Conservation (phyloP, 2,329 filamentous ascomycete species). For the Neodidymelliopsis sp. region DNA sequence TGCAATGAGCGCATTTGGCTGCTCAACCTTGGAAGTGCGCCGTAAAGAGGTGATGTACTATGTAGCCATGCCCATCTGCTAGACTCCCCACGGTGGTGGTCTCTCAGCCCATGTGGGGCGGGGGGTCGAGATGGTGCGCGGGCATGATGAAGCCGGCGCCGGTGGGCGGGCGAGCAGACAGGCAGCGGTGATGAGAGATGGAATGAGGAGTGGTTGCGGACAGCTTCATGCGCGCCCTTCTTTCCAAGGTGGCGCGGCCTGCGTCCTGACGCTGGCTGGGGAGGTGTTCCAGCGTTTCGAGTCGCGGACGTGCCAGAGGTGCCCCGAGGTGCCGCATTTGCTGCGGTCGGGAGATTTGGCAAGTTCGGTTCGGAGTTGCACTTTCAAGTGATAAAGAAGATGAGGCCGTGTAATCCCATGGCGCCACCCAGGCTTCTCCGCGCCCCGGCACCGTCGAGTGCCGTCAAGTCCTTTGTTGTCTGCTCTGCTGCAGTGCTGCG, state of each 20-base stretch:
- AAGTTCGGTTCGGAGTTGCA: slow-evolving; percentile 10
- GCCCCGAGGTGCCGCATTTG: slow-evolving; percentile 26
- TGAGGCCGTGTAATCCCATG: slow-evolving; percentile 17
- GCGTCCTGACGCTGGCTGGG: slow-evolving; percentile 13
- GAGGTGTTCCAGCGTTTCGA: slow-evolving; percentile 36
- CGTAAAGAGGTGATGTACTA: slow-evolving; percentile 5
- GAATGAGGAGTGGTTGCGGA: slow-evolving; percentile 18
- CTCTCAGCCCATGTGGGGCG: slow-evolving; percentile 21
- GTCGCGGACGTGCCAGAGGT: slow-evolving; percentile 30
- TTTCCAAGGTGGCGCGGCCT: neutral
- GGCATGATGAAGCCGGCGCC: slow-evolving; percentile 14
- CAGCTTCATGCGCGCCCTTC: slow-evolving; percentile 5
- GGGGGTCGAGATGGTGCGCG: slow-evolving; percentile 8
- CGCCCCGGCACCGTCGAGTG: slow-evolving; percentile 20
- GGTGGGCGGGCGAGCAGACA: slow-evolving; percentile 17
- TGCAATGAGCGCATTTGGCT: neutral
- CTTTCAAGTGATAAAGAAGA: slow-evolving; percentile 27
- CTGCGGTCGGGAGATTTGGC: slow-evolving; percentile 28
- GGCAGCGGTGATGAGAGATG: slow-evolving; percentile 12
- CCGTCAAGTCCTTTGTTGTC: slow-evolving; percentile 23
- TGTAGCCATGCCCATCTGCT: slow-evolving; percentile 6
- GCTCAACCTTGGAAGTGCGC: slow-evolving; percentile 5
- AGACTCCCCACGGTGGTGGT: neutral
- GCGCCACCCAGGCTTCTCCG: slow-evolving; percentile 12
- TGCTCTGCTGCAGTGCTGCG: neutral